Percentiles rank a stretch among this genome's conserved stretches.
Evolutionary conservation across 2,329 filamentous ascomycete genomes (phyloP).

Genomic region (Fusarium drepaniforme): DNA sequence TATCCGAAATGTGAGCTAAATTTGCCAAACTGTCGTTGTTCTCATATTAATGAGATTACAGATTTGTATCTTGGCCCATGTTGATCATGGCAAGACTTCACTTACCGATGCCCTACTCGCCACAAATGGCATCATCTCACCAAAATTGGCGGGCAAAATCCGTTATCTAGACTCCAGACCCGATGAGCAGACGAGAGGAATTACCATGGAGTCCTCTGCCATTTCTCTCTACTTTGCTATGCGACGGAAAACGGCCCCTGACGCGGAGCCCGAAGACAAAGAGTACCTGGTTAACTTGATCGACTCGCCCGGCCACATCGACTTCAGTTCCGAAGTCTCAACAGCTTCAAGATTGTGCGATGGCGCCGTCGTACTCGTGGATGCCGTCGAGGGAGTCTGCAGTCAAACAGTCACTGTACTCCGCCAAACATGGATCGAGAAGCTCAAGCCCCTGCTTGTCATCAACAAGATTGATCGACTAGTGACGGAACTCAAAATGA

Average conservation of each 20-base stretch:
- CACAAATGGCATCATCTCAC: slow-evolving; percentile 99
- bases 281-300: slow-evolving; percentile 98
- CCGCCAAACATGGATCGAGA: slow-evolving; percentile 94
- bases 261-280: slow-evolving; percentile 77
- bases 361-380: slow-evolving; percentile 92
- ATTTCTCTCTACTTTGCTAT: slow-evolving; percentile 98
- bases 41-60: slow-evolving; percentile 48
- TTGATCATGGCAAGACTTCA: slow-evolving; percentile 98
- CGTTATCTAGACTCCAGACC: slow-evolving; percentile 96
- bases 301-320: slow-evolving; percentile 97
- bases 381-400: slow-evolving; percentile 97
- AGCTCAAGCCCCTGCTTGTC: slow-evolving; percentile 92
- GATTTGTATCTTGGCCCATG: slow-evolving; percentile 97
- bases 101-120: slow-evolving; percentile 95
- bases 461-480: slow-evolving; percentile 99
- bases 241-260: slow-evolving; percentile 78
- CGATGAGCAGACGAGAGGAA: slow-evolving; percentile 94
- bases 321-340: slow-evolving; percentile 98
- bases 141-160: slow-evolving; percentile 97
- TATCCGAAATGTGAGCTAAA: slow-evolving; percentile 84
- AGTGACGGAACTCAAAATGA: slow-evolving; percentile 95
- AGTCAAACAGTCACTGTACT: slow-evolving; percentile 98
- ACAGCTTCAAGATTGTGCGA: slow-evolving; percentile 95
- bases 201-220: slow-evolving; percentile 99
- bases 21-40: too few species aligned